Percentiles rank a stretch among this genome's conserved stretches.
Conservation (phyloP, 768 basidiomycete genomes). For the Glaciozyma martinii region DNA sequence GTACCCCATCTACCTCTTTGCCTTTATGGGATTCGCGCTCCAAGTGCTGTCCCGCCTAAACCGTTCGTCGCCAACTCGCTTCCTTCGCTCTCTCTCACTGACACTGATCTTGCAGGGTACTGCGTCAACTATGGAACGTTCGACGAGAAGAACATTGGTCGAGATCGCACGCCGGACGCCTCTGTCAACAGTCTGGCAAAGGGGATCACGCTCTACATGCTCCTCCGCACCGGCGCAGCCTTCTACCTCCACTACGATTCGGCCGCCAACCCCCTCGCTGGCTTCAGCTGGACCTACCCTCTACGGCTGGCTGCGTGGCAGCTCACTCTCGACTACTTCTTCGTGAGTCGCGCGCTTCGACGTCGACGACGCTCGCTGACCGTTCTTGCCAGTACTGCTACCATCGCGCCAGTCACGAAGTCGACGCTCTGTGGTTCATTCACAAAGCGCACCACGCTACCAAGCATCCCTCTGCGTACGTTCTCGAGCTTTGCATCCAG, state of each 20-base stretch:
- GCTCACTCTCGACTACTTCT: slow-evolving; percentile 21
- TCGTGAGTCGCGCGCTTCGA: slow-evolving; percentile 2
- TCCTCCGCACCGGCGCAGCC: slow-evolving; percentile 9
- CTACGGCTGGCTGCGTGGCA: slow-evolving; percentile 13
- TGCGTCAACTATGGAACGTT: slow-evolving; percentile 21
- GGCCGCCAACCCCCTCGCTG: not conserved
- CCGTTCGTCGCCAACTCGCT: not conserved
- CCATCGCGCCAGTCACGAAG: slow-evolving; percentile 20
- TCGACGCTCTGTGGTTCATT: slow-evolving; percentile 21
- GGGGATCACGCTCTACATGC: slow-evolving; percentile 20
- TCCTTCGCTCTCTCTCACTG: too few species aligned
- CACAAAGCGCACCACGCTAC: slow-evolving; percentile 15
- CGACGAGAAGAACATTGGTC: slow-evolving; percentile 23
- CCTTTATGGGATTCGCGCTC: slow-evolving; percentile 13
- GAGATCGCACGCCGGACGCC: slow-evolving; percentile 24
- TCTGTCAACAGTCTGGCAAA: slow-evolving; percentile 17
- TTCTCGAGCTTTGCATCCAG: too few species aligned
- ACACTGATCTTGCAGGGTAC: slow-evolving; percentile 1
- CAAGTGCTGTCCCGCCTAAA: slow-evolving; percentile 5
- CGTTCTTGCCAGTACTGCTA: slow-evolving; percentile 12
- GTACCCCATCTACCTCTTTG: slow-evolving; percentile 15
- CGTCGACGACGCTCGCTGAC: not conserved
- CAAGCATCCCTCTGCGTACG: slow-evolving; percentile 16
- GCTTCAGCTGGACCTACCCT: slow-evolving; percentile 7
- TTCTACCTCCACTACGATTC: slow-evolving; percentile 16